phyloP scores from a whole-genome alignment of 441 rosid genomes.

The Metrosideros polymorpha region DNA sequence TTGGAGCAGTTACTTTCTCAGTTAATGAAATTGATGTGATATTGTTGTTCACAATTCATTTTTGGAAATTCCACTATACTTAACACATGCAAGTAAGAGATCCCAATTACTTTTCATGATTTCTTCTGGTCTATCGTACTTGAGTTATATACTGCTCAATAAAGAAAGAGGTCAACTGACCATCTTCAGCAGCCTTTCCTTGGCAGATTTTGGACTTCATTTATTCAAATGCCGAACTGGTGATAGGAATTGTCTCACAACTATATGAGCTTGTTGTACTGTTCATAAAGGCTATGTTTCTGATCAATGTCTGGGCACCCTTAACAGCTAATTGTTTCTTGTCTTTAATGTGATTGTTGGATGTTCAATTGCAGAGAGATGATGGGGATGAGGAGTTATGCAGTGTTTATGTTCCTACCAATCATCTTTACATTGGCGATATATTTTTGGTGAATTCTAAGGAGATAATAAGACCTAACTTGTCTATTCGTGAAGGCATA shows the following conservation, averaged over 20 bases:
- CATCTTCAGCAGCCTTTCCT: neutral
- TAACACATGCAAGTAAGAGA: neutral
- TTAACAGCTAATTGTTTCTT: neutral
- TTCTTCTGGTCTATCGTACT: neutral
- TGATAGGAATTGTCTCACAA: neutral
- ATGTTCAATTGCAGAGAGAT: slow-evolving; percentile 26
- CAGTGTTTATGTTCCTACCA: slow-evolving; percentile 57
- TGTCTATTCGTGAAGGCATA: slow-evolving; percentile 61
- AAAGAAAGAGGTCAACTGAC: neutral
- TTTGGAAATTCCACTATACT: neutral
- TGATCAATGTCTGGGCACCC: neutral
- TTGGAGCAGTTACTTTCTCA: neutral
- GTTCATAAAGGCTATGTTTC: neutral
- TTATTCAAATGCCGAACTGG: neutral
- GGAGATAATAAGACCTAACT: slow-evolving; percentile 53
- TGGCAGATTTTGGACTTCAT: neutral
- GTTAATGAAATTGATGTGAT: neutral
- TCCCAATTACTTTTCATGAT: neutral
- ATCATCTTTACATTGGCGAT: slow-evolving; percentile 52
- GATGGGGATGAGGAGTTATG: slow-evolving; percentile 55
- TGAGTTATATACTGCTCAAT: neutral
- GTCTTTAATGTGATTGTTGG: slow-evolving; percentile 1
- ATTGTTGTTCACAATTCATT: neutral
- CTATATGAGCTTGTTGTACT: neutral
- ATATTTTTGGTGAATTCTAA: slow-evolving; percentile 43